Percentiles rank a stretch among this genome's conserved stretches.
Conservation (phyloP, 345 rosid genomes). For the Eutrema heterophyllum region DNA sequence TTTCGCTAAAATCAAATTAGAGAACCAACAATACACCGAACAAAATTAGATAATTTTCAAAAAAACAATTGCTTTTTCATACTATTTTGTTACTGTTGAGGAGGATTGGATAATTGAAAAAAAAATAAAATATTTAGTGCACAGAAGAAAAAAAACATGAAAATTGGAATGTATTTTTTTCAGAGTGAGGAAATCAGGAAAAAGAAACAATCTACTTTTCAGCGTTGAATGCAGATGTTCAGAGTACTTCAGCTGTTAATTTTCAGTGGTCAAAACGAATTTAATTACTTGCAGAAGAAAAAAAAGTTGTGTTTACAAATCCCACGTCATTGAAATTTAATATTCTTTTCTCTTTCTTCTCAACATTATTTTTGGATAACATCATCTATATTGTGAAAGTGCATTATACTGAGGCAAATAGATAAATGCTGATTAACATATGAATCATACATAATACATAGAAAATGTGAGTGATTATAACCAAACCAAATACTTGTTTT, state of each 20-base stretch:
- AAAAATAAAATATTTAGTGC: background rate
- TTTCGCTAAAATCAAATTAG: background rate
- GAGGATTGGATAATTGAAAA: background rate
- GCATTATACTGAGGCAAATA: background rate
- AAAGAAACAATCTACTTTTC: conserved; percentile 18
- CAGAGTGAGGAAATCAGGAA: conserved; percentile 3
- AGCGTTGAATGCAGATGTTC: conserved; percentile 32
- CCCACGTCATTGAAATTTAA: conserved; percentile 19
- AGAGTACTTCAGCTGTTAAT: conserved; percentile 29
- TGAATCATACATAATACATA: too few relatives aligned
- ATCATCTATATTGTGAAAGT: background rate
- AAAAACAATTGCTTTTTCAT: background rate
- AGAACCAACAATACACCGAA: background rate
- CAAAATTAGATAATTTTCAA: background rate
- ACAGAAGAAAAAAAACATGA: background rate
- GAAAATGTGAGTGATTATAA: too few relatives aligned
- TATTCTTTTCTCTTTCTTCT: background rate
- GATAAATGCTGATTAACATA: too few relatives aligned
- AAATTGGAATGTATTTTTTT: background rate
- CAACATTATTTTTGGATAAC: too few relatives aligned
- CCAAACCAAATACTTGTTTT: too few relatives aligned
- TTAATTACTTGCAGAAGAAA: conserved; percentile 19
- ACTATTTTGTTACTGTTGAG: background rate
- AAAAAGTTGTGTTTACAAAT: conserved; percentile 32
- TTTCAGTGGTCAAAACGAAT: conserved; percentile 29